Conservation (phyloP, 495 filamentous ascomycete genomes). For the Xylaria flabelliformis region DNA sequence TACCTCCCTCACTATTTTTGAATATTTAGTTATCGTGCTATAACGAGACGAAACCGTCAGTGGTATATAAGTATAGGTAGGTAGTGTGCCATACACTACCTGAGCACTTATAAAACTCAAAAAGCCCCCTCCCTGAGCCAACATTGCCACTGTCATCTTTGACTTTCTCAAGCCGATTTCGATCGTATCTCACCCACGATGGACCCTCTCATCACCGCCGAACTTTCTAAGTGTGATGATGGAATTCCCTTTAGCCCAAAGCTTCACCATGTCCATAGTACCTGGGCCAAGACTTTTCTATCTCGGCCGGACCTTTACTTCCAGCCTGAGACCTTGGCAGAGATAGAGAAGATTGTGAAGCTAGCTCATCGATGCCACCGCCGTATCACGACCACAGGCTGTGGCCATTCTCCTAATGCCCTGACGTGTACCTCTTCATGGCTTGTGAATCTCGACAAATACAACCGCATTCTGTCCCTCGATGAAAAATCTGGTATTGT, state of each 20-base stretch:
- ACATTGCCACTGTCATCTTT: constrained; percentile 5
- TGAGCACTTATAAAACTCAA: constrained; percentile 4
- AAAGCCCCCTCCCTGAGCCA: background rate
- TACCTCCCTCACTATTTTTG: background rate
- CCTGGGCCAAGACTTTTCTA: constrained; percentile 95
- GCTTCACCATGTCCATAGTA: constrained; percentile 76
- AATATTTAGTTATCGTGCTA: background rate
- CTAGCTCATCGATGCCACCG: constrained; percentile 83
- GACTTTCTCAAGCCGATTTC: background rate
- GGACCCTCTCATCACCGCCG: constrained; percentile 45
- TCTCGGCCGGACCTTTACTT: constrained; percentile 89
- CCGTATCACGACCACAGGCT: constrained; percentile 80
- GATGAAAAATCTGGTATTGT: constrained; percentile 67
- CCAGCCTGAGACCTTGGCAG: constrained; percentile 74
- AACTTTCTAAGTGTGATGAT: constrained; percentile 42
- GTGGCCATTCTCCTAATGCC: constrained; percentile 88
- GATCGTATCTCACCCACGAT: constrained; percentile 23
- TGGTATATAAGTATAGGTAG: background rate
- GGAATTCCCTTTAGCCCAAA: constrained; percentile 77
- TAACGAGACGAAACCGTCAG: background rate
- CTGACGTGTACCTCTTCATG: constrained; percentile 93
- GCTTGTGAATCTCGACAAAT: constrained; percentile 91
- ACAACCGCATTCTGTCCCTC: constrained; percentile 72
- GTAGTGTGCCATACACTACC: background rate
- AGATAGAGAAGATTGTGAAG: constrained; percentile 82